These are phyloP conservation scores for Geosmithia flava DNA, from an alignment of 2,329 filamentous ascomycete species.

Conservation along the genomic window DNA sequence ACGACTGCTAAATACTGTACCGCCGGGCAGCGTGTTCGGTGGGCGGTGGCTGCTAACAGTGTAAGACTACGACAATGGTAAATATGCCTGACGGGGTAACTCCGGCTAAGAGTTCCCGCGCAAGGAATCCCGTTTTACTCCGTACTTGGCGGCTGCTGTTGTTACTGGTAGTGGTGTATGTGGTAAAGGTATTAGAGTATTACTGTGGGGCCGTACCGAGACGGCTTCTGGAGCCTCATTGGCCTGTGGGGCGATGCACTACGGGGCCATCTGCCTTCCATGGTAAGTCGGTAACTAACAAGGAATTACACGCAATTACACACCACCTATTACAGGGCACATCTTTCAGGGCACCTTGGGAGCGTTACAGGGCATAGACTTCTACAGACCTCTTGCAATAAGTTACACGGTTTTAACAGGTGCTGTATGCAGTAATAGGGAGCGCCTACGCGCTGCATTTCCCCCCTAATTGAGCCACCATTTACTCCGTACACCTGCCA, in stretches of 20 bases:
- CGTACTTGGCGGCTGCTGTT: too few relatives aligned
- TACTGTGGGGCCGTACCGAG: neutral
- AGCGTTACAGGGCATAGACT: too few relatives aligned
- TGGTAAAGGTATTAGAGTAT: too few relatives aligned
- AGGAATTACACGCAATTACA: too few relatives aligned
- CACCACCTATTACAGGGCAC: too few relatives aligned
- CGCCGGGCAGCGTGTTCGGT: neutral
- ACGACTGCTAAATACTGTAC: too few relatives aligned
- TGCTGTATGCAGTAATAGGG: neutral
- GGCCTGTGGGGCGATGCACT: constrained; percentile 1
- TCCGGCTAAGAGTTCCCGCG: neutral
- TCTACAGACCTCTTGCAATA: neutral
- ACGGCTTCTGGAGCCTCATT: neutral
- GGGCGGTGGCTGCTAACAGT: neutral
- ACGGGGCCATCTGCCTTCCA: neutral
- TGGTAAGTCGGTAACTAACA: too few relatives aligned
- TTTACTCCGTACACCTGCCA: neutral
- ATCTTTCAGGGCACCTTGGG: too few relatives aligned
- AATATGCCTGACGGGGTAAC: neutral
- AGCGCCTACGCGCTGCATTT: neutral
- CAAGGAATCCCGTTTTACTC: too few relatives aligned
- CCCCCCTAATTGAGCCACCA: neutral
- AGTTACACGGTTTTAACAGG: neutral
- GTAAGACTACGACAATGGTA: neutral
- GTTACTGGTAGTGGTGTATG: too few relatives aligned